Percentiles rank a stretch among this genome's conserved stretches.
These are phyloP conservation scores for Ceratocystis albifundus DNA, from an alignment of 2,329 filamentous ascomycete species.

Conservation along the genomic window DNA sequence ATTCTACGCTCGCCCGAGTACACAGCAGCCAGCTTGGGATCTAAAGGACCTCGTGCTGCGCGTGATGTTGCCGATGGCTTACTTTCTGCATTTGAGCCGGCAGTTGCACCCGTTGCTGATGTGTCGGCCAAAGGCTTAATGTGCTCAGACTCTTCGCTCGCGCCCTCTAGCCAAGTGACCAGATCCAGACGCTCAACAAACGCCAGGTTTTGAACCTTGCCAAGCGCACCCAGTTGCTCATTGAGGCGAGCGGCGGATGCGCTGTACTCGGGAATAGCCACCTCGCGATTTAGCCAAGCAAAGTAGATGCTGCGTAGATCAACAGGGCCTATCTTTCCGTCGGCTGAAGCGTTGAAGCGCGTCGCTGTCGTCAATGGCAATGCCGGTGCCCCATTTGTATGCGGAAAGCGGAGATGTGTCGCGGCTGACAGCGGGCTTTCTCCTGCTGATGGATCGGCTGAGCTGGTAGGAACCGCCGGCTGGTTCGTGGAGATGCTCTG, in stretches of 20 bases:
- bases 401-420: constrained; percentile 64
- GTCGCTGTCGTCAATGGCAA: constrained; percentile 64
- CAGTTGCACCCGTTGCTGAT: constrained; percentile 32
- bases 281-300: constrained; percentile 87
- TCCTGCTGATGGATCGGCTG: constrained; percentile 49
- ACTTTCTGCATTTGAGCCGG: constrained; percentile 32
- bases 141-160: constrained; percentile 81
- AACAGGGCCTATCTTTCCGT: constrained; percentile 44
- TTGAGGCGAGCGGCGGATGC: constrained; percentile 69
- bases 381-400: constrained; percentile 39
- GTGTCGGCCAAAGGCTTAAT: constrained; percentile 67
- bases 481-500: constrained; percentile 63
- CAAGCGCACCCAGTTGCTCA: constrained; percentile 54
- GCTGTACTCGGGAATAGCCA: constrained; percentile 83
- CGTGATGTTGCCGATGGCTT: constrained; percentile 33
- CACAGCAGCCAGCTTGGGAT: constrained; percentile 74
- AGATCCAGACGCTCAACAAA: constrained; percentile 88
- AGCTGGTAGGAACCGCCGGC: constrained; percentile 62
- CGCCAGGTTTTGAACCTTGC: constrained; percentile 70
- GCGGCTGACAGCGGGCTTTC: constrained; percentile 60
- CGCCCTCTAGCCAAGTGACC: constrained; percentile 85
- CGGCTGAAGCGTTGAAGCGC: constrained; percentile 66
- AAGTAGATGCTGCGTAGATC: constrained; percentile 94
- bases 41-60: constrained; percentile 54
- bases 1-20: constrained; percentile 85